Conservation (phyloP, 2,329 filamentous ascomycete species). For the Cordyceps tenuipes region DNA sequence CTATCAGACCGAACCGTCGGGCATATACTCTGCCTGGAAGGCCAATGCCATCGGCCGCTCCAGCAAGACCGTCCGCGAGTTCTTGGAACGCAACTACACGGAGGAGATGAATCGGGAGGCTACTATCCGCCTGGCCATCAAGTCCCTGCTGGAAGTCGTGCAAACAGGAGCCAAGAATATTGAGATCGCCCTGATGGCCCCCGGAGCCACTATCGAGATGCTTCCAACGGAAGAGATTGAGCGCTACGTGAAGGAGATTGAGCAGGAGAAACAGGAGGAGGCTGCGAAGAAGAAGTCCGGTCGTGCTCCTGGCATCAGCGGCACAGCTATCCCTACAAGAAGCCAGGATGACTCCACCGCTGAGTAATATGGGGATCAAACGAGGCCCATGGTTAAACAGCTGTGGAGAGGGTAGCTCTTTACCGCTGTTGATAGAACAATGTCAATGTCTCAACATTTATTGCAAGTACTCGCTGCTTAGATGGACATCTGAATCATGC, state of each 20-base stretch:
- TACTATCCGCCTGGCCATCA: slow-evolving; percentile 94
- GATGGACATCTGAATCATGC: not conserved
- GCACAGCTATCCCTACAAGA: slow-evolving; percentile 67
- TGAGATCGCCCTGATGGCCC: slow-evolving; percentile 96
- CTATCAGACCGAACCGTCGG: slow-evolving; percentile 98
- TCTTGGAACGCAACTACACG: slow-evolving; percentile 98
- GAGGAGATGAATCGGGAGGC: slow-evolving; percentile 93
- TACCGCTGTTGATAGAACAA: slow-evolving; percentile 16
- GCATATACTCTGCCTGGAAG: slow-evolving; percentile 99
- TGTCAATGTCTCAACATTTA: slow-evolving; percentile 18
- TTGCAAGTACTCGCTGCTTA: not conserved
- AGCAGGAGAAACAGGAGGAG: slow-evolving; percentile 98
- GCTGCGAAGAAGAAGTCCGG: slow-evolving; percentile 93
- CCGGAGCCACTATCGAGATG: slow-evolving; percentile 86
- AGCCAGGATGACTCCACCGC: slow-evolving; percentile 34
- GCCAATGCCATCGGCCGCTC: slow-evolving; percentile 97
- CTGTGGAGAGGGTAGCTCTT: slow-evolving; percentile 20
- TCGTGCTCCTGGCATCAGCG: slow-evolving; percentile 59
- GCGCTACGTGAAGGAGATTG: slow-evolving; percentile 95
- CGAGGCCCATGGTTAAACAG: slow-evolving; percentile 9
- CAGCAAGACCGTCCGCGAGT: slow-evolving; percentile 97
- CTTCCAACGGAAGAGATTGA: slow-evolving; percentile 94
- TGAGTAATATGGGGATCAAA: slow-evolving; percentile 19
- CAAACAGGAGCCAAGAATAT: slow-evolving; percentile 99
- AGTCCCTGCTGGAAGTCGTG: slow-evolving; percentile 94